Percentiles rank a stretch among this genome's conserved stretches.
phyloP scores from a whole-genome alignment of 2,329 filamentous ascomycete genomes.

The Arthrobotrys entomopaga region DNA sequence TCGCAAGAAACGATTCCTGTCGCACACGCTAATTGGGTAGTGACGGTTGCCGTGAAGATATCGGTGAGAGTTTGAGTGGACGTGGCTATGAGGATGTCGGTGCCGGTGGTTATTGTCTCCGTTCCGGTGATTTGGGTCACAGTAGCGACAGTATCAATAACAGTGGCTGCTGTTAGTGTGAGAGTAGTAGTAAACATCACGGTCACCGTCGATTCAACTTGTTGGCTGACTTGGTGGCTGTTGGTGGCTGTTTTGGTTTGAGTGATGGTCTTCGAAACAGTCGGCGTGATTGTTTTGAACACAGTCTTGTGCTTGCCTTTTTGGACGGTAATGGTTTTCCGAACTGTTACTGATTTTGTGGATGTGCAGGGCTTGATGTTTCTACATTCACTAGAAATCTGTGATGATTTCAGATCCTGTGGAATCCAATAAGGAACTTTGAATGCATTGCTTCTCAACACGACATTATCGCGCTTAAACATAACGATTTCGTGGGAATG shows the following conservation, averaged over 20 bases:
- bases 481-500: background rate
- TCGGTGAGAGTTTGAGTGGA: background rate
- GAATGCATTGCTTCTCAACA: background rate
- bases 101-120: background rate
- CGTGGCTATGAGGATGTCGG: background rate
- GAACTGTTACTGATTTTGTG: background rate
- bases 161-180: background rate
- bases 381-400: conserved; percentile 7
- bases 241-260: background rate
- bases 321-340: conserved; percentile 1
- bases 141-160: background rate
- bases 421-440: conserved; percentile 18
- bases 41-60: background rate
- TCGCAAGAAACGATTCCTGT: conserved; percentile 12
- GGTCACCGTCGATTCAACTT: background rate
- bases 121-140: background rate
- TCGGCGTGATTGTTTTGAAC: background rate
- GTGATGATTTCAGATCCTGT: conserved; percentile 6
- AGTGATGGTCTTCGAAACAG: background rate
- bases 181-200: background rate
- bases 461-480: background rate
- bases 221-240: background rate
- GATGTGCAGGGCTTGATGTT: conserved; percentile 17
- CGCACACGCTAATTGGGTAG: background rate
- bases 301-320: background rate